A percentile compares a stretch with the other conserved stretches of the same genome.
Evolutionary conservation across 768 basidiomycete genomes (phyloP).

Genomic region (Cyclocybe cylindracea): DNA sequence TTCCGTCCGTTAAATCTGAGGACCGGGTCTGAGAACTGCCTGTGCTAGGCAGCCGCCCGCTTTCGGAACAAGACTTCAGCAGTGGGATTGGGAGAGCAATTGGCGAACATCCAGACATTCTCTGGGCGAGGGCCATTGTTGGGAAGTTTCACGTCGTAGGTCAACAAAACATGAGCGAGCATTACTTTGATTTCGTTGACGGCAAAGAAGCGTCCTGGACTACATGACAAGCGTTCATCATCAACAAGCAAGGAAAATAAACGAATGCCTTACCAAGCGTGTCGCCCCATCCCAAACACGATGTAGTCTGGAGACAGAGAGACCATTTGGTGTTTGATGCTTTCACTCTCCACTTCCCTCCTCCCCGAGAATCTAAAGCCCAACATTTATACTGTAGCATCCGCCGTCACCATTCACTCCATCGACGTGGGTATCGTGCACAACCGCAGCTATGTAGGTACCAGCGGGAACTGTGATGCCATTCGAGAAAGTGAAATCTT

Average conservation of each 20-base stretch:
- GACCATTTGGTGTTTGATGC: constrained; percentile 21
- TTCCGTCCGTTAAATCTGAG: no score
- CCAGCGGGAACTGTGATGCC: constrained; percentile 42
- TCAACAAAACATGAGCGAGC: constrained; percentile 39
- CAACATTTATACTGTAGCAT: neutral
- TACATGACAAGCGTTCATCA: constrained; percentile 8
- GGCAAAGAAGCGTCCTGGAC: constrained; percentile 42
- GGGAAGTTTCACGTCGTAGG: constrained; percentile 38
- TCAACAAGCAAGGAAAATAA: neutral
- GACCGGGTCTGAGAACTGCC: no score
- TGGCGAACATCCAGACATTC: constrained; percentile 24
- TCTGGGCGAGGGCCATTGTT: constrained; percentile 18
- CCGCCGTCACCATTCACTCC: neutral
- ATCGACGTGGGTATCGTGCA: constrained; percentile 29
- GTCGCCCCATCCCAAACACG: constrained; percentile 36
- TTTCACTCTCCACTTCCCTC: constrained; percentile 20
- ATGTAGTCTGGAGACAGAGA: constrained; percentile 27
- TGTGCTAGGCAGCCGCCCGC: neutral
- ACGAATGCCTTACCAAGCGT: constrained; percentile 19
- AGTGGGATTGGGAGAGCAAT: constrained; percentile 16
- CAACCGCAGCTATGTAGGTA: constrained; percentile 29
- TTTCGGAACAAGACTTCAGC: constrained; percentile 27
- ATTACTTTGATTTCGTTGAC: constrained; percentile 41
- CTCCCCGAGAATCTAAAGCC: constrained; percentile 40
- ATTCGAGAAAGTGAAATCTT: constrained; percentile 45